Evolutionary conservation across 176 grass and related monocot species (phyloP), one percentile per base, ranked within the genome.

Genomic region (Hordeum vulgare): DNA sequence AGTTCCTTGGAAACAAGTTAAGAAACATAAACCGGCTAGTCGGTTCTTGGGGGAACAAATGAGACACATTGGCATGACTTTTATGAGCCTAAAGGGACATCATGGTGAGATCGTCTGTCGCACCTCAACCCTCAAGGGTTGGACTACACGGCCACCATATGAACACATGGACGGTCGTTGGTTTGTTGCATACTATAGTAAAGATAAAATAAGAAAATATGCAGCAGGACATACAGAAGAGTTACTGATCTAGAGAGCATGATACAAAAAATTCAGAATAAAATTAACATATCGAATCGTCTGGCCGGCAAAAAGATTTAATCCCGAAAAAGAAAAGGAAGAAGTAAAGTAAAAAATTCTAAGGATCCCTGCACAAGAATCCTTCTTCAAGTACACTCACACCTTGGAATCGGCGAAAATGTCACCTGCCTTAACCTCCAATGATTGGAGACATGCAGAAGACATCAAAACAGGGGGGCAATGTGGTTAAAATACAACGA

Each of bases 61-160:
- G 29, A 39, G 58, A 67, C 57, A 78, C 56, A 25, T 26, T 66
- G 59, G 11, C 39, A 75, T 61, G 86, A 77, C 90, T 87, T 74
- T 68, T 85, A 61, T 68, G 86, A 88, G 40, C 27, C 58, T 81
- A 69, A 78, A 75, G 74, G 86, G 90, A 45, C 90, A 85, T 79
- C 17, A 33, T 39, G 4, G 54, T 27, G 35, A 64, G 56, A 84
- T 63, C 41, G 56, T 71, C 76, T 81, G 61, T 76, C 47, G 60
- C 53, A 69, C 24, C 28, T 76, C 72, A 49, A 75, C 34, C 44
- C 8, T 66, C 59, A 66, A 79, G 4, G 54, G 71, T 47, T 90
- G 66, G 18, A 72, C 44, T 58, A 47, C 18, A 66, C 45, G 13
- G 47, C 5, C 34, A 3, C 18, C 58, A 31, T 61, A 18, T 44